Evolutionary conservation across 805 yeast species (phyloP).

Genomic region (Helenozyma rhizophorensis): DNA sequence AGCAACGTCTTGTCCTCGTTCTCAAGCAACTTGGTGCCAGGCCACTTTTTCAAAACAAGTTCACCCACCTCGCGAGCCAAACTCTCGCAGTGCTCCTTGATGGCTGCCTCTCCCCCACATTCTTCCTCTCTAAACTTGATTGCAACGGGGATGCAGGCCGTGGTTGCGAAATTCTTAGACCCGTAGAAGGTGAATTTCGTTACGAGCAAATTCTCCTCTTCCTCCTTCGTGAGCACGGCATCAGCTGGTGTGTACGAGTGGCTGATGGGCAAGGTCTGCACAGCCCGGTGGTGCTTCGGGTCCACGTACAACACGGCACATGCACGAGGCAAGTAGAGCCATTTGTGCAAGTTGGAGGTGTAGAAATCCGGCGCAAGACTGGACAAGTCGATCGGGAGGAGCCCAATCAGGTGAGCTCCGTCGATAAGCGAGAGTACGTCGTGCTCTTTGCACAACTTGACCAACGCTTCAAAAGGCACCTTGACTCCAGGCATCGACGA

Average conservation of each 20-base stretch:
- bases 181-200: constrained; percentile 50
- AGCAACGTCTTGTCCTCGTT: constrained; percentile 30
- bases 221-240: constrained; percentile 18
- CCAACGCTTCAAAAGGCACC: constrained; percentile 52
- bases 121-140: constrained; percentile 46
- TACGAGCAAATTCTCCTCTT: constrained; percentile 25
- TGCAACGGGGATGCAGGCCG: constrained; percentile 44
- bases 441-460: constrained; percentile 41
- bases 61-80: constrained; percentile 44
- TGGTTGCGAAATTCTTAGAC: constrained; percentile 44
- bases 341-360: constrained; percentile 63
- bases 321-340: constrained; percentile 58
- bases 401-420: constrained; percentile 70
- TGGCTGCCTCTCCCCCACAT: constrained; percentile 59
- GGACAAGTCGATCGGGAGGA: constrained; percentile 38
- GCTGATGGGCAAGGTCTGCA: constrained; percentile 59
- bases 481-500: constrained; percentile 60
- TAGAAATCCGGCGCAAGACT: constrained; percentile 54
- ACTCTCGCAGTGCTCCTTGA: constrained; percentile 42
- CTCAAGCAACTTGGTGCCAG: constrained; percentile 32
- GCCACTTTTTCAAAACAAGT: constrained; percentile 34
- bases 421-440: constrained; percentile 55
- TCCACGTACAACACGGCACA: constrained; percentile 57
- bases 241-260: constrained; percentile 39
- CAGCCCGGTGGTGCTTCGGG: constrained; percentile 41